Conservation (phyloP, 805 yeast genomes). For the Cyberlindnera xylosilytica region DNA sequence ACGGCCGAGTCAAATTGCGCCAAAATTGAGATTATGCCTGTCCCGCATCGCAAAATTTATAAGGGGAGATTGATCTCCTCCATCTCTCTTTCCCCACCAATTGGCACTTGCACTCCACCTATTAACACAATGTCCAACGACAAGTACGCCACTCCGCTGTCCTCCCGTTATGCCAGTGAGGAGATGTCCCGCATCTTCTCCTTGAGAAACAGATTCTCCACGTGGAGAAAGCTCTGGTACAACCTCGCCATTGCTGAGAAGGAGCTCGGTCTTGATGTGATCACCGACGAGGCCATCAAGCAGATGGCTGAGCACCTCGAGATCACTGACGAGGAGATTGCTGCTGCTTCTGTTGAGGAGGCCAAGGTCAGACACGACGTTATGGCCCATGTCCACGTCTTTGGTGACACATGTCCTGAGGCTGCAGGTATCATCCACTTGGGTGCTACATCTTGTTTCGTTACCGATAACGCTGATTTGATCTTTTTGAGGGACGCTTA, state of each 20-base stretch:
- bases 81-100: not conserved
- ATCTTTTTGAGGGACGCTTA: constrained; percentile 95
- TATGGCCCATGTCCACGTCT: constrained; percentile 98
- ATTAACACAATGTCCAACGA: constrained; percentile 46
- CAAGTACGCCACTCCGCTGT: constrained; percentile 85
- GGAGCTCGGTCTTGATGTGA: constrained; percentile 79
- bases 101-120: too few relatives aligned
- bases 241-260: constrained; percentile 94
- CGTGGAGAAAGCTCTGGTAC: constrained; percentile 98
- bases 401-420: constrained; percentile 87
- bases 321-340: constrained; percentile 92
- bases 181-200: constrained; percentile 96
- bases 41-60: not conserved
- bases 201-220: constrained; percentile 87
- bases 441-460: constrained; percentile 98
- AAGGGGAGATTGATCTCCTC: not conserved
- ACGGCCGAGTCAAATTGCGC: not conserved
- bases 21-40: not conserved
- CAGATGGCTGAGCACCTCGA: constrained; percentile 75
- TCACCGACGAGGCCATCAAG: constrained; percentile 87
- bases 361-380: constrained; percentile 98
- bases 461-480: constrained; percentile 96
- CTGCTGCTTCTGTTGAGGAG: constrained; percentile 85
- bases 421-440: constrained; percentile 98
- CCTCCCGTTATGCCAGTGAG: constrained; percentile 95